A percentile compares a stretch with the other conserved stretches of the same genome.
Evolutionary conservation across 2,329 filamentous ascomycete genomes (phyloP).

Genomic region (Aureobasidium sp.): DNA sequence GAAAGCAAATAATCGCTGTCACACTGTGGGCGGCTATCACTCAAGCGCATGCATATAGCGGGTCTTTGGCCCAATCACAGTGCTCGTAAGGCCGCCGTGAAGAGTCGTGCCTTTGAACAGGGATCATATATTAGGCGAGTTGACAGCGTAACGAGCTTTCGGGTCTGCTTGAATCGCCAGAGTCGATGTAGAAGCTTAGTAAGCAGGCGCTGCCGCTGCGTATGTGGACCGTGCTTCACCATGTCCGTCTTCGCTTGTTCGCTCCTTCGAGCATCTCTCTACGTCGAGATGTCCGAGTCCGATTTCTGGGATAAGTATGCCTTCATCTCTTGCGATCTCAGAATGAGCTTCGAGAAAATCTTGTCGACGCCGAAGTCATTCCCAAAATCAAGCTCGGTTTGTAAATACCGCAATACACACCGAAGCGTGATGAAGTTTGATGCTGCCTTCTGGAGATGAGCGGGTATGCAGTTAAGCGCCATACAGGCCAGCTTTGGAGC

Average conservation of each 20-base stretch:
- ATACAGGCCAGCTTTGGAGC: background rate
- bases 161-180: background rate
- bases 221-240: background rate
- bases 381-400: no score
- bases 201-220: background rate
- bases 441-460: no score
- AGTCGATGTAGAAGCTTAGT: background rate
- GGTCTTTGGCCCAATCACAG: background rate
- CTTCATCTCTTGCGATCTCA: no score
- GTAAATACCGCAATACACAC: no score
- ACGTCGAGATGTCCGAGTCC: no score
- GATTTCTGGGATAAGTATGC: no score
- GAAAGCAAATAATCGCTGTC: background rate
- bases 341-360: no score
- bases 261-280: no score
- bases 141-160: background rate
- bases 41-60: background rate
- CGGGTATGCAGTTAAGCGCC: background rate
- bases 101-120: background rate
- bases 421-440: no score
- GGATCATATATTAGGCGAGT: background rate
- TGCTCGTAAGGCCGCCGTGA: background rate
- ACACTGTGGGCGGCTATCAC: background rate
- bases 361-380: no score
- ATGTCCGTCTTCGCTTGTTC: background rate